Evolutionary conservation across 2,329 filamentous ascomycete genomes (phyloP).

Genomic region (Hymenoscyphus fructigenus): DNA sequence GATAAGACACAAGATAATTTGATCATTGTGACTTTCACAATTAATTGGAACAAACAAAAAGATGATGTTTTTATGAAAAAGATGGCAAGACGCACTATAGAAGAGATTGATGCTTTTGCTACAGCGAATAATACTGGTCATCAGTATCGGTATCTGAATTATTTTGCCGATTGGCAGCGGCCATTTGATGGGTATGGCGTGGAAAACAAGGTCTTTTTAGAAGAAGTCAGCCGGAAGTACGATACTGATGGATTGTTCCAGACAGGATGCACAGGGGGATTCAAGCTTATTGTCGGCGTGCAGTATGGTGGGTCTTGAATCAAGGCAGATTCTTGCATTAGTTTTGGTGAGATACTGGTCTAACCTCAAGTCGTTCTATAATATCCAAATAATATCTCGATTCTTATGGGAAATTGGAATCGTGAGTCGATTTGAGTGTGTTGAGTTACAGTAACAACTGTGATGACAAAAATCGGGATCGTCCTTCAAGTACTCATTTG

Average conservation of each 20-base stretch:
- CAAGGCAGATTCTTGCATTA: no score
- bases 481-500: no score
- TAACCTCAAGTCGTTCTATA: no score
- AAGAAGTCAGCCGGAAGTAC: conserved; percentile 28
- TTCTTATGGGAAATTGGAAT: no score
- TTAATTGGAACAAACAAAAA: conserved; percentile 7
- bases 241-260: conserved; percentile 32
- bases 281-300: conserved; percentile 20
- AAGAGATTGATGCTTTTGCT: conserved; percentile 9
- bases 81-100: neutral
- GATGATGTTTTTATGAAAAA: conserved; percentile 9
- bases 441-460: no score
- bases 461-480: no score
- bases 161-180: conserved; percentile 14
- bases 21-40: conserved; percentile 7
- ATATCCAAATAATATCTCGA: no score
- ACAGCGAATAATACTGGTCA: conserved; percentile 8
- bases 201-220: conserved; percentile 15
- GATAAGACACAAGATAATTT: conserved; percentile 5
- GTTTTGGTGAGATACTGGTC: no score
- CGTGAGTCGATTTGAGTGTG: no score
- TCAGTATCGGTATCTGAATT: conserved; percentile 12
- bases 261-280: conserved; percentile 25
- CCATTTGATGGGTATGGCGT: conserved; percentile 12
- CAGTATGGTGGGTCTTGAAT: no score